Conservation (phyloP, 805 yeast species). For the Kazachstania taianensis region DNA sequence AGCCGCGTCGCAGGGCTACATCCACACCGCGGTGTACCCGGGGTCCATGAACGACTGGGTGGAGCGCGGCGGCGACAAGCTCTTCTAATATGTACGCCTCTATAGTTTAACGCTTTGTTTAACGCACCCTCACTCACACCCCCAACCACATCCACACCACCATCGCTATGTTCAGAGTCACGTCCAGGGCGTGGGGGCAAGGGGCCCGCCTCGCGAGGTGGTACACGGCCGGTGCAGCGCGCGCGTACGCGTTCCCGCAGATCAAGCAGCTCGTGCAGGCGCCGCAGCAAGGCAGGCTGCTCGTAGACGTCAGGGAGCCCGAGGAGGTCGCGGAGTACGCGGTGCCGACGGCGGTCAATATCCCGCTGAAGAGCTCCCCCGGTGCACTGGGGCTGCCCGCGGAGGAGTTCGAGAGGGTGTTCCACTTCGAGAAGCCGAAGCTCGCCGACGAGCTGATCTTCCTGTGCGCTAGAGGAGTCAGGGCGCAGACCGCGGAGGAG, state of each 20-base stretch:
- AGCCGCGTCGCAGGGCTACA: conserved; percentile 75
- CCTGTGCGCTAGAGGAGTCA: conserved; percentile 87
- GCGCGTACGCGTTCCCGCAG: conserved; percentile 40
- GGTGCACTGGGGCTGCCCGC: conserved; percentile 76
- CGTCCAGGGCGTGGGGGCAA: not conserved
- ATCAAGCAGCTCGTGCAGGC: conserved; percentile 38
- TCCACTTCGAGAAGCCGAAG: conserved; percentile 74
- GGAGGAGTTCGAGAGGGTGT: conserved; percentile 71
- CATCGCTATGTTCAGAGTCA: conserved; percentile 1
- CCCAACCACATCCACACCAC: not conserved
- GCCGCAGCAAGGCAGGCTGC: conserved; percentile 41
- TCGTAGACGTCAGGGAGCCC: conserved; percentile 92
- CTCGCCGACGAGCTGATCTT: conserved; percentile 66
- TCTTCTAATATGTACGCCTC: no score
- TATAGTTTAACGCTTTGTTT: not conserved
- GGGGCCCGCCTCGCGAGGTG: conserved; percentile 1
- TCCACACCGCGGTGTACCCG: conserved; percentile 61
- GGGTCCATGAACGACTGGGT: conserved; percentile 85
- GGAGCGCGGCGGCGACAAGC: conserved; percentile 19
- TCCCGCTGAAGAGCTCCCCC: conserved; percentile 85
- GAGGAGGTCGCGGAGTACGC: conserved; percentile 60
- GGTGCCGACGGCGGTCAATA: conserved; percentile 76
- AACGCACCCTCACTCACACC: not conserved
- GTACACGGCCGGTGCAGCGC: conserved; percentile 29
- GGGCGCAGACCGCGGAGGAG: conserved; percentile 86